Base-by-base conservation (phyloP, 2,329 filamentous ascomycete species). In the Cordyceps pruinosa region DNA sequence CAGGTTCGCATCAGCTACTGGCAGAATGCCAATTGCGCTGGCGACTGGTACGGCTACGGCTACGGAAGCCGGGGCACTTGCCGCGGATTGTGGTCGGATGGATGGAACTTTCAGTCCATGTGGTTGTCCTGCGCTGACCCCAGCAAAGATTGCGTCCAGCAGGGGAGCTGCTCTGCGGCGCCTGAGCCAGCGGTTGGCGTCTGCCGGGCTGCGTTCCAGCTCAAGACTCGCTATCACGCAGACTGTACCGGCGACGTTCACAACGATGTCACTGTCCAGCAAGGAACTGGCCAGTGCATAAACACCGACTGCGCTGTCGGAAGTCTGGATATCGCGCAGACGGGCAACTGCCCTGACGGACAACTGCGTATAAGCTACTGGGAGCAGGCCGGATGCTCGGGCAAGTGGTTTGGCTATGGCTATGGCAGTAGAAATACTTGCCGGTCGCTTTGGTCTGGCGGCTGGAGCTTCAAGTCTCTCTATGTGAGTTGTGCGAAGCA, bases 1-100 rank as follows among this genome's bases (percentile, higher is more conserved):
- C 47, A 52, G 21, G 39, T 57, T 2, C 47, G 48, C 6, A 44
- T 57, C 9, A 57, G 56, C 41, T 57, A 57, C 23, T 57, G 56
- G 56, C 47, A 57, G 21, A 41, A 47, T 12, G 8, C 30, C 2
- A 26, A 52, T n/a, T 57, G 56, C n/a, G 25, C 15, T 1, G 56
- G 56, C 32, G 25, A 52, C 5, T 57, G 56, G 56, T 57, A 51
- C 19, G 56, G 56, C 3, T 58, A 58, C 10, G 56, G 56, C 6
- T 58, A 58, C 15, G 39, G 39, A 12, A 58, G 56, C 32, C 25
- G 56, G 21, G 42, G 34, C 9, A 52, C 56, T 3, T 58, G 56
- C 15, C 28, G 47, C 3, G 48, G 32, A 6, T 19, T 58, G 19
- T 58, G 56, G 48, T 46, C 47, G 2, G 26, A 53, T 28, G 56